phyloP scores from a whole-genome alignment of 2,329 filamentous ascomycete species.

The Colletotrichum incanum region DNA sequence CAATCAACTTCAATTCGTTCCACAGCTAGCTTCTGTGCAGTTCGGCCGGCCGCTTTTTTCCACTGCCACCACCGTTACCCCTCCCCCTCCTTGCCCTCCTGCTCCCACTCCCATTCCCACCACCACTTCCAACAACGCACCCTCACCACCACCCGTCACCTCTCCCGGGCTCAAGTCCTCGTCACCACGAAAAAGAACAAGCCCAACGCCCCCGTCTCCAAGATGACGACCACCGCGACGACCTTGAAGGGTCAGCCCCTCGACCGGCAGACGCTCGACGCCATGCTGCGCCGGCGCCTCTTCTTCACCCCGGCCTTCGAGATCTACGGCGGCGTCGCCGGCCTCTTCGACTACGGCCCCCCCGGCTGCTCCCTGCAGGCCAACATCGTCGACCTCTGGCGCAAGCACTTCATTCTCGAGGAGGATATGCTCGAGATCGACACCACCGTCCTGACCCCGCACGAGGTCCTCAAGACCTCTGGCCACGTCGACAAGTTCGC shows the following conservation, averaged over 20 bases:
- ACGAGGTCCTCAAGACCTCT: constrained; percentile 93
- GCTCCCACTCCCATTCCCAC: constrained; percentile 17
- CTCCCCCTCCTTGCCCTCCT: constrained; percentile 38
- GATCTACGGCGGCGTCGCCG: constrained; percentile 91
- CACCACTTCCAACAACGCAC: constrained; percentile 28
- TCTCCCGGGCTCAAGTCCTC: constrained; percentile 36
- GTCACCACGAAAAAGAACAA: constrained; percentile 38
- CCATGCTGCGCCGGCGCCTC: constrained; percentile 87
- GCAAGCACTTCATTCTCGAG: constrained; percentile 93
- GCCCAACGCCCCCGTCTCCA: constrained; percentile 36
- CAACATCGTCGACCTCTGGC: constrained; percentile 90
- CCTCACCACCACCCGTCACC: constrained; percentile 36
- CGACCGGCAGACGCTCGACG: constrained; percentile 86
- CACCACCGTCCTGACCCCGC: constrained; percentile 93
- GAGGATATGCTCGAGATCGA: constrained; percentile 97
- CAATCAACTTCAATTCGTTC: constrained; percentile 44
- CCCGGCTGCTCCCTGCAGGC: constrained; percentile 89
- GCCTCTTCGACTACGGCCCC: constrained; percentile 94
- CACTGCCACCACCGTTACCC: constrained; percentile 39
- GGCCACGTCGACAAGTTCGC: constrained; percentile 98
- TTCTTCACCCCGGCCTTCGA: constrained; percentile 98
- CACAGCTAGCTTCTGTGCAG: constrained; percentile 44
- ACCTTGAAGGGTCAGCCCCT: constrained; percentile 93
- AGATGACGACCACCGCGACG: constrained; percentile 72
- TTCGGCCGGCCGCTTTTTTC: constrained; percentile 44